A percentile compares a stretch with the other conserved stretches of the same genome.
Conservation (phyloP, 1,139 yeast species). For the Blastobotrys ciferrii region DNA sequence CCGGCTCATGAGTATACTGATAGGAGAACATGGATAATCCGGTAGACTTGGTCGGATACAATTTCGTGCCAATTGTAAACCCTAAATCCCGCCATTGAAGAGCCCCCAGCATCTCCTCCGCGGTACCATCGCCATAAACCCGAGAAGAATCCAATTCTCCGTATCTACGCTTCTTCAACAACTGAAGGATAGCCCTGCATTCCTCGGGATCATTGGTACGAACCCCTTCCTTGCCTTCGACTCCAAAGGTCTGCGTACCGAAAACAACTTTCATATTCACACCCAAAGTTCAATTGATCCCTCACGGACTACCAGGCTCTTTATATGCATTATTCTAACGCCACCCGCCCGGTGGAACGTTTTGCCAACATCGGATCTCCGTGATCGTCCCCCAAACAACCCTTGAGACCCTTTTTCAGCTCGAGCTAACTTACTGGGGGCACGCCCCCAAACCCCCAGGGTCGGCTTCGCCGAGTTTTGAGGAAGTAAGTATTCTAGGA, state of each 20-base stretch:
- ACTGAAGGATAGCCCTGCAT: not conserved
- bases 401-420: too few relatives aligned
- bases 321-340: too few relatives aligned
- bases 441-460: too few relatives aligned
- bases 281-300: too few relatives aligned
- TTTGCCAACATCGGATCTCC: too few relatives aligned
- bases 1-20: not conserved
- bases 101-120: not conserved
- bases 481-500: too few relatives aligned
- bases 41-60: not conserved
- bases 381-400: too few relatives aligned
- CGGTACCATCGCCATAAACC: not conserved
- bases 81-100: not conserved
- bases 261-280: not conserved
- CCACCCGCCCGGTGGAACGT: too few relatives aligned
- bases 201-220: not conserved
- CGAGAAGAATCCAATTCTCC: not conserved
- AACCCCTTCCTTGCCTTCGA: not conserved
- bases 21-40: not conserved
- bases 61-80: not conserved
- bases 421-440: too few relatives aligned
- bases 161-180: not conserved
- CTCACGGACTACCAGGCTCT: too few relatives aligned
- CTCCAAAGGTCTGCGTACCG: not conserved
- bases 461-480: too few relatives aligned